Evolutionary conservation across 2,329 filamentous ascomycete genomes (phyloP), one percentile per base, ranked within the genome.

Genomic region (Claviceps spartinae): DNA sequence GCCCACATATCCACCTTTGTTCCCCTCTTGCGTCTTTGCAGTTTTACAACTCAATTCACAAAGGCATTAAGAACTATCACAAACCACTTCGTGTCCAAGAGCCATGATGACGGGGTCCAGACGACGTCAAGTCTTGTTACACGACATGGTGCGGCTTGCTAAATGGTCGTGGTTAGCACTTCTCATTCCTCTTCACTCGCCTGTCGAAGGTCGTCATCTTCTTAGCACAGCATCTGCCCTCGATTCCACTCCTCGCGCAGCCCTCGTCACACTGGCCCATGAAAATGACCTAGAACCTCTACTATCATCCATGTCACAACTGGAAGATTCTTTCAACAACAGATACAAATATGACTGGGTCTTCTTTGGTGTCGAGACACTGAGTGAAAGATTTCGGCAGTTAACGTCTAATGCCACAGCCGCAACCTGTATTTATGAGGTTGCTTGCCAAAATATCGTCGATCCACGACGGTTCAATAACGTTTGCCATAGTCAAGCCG

Each of bases 271-370:
- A 11, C 54, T 68, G 9, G 60, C 61, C 20, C 50, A 63, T 45
- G 63, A 68, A 46, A 34, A 58, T 30, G 66, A 68, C 47, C 58
- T 67, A 22, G 50, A 58, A 13, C 59, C 58, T 37, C 56, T 67
- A 26, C 56, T 68, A 44, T 62, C 58, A 22, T 65, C 65, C 18
- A 64, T 94, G 73, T 68, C 68, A 34, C 85, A 94, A 61, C 56
- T 70, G 3, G 67, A 70, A 52, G 57, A 63, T 4, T 61, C 61
- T 1, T 94, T 87, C 83, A 94, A 94, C 63, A 70, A 72, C 62
- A 88, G 87, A 57, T 85, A 88, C 72, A 85, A 85, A 61, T 94
- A 94, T 62, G 85, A 88, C 45, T 94, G 88, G 85, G 83, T 86
- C 43, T 91, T 94, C 70, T 88, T 93, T 75, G 93, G 90, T 67